phyloP scores from a whole-genome alignment of 2,329 filamentous ascomycete genomes.

The Basipetospora sp. region DNA sequence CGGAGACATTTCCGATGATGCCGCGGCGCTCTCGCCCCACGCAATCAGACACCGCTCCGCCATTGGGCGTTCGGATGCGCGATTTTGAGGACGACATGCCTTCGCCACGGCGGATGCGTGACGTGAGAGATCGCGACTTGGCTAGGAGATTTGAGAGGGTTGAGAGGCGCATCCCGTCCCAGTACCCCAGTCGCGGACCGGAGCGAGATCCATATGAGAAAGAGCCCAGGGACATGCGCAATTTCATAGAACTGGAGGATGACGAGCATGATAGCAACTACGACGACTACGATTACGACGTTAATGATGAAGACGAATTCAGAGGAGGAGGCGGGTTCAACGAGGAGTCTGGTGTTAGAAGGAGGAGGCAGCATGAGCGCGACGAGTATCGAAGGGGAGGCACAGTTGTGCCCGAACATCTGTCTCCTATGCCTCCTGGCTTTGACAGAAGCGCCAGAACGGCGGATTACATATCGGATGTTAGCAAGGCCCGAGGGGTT shows the following conservation, averaged over 20 bases:
- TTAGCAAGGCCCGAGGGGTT: constrained; percentile 3
- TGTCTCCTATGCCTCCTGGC: constrained; percentile 1
- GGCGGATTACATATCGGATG: constrained; percentile 6
- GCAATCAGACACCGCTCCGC: background rate
- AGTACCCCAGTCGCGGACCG: background rate
- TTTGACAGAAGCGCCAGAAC: constrained; percentile 2
- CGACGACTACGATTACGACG: constrained; percentile 4
- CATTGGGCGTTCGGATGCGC: background rate
- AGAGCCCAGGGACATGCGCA: background rate
- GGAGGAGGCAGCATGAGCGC: background rate
- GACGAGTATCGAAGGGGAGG: constrained; percentile 2
- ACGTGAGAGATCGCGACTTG: background rate
- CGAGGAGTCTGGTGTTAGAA: background rate
- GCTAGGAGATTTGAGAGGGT: constrained; percentile 2
- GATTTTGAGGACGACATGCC: constrained; percentile 3
- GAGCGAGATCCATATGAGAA: background rate
- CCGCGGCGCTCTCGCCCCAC: background rate
- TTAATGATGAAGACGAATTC: constrained; percentile 3
- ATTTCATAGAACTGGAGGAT: background rate
- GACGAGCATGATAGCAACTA: constrained; percentile 2
- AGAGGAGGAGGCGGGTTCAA: constrained; percentile 1
- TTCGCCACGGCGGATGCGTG: background rate
- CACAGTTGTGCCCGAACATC: constrained; percentile 1
- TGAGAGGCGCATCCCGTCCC: too few relatives aligned
- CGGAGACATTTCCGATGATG: constrained; percentile 4